phyloP scores from a whole-genome alignment of 257 asterid species.

The Handroanthus guayacan region DNA sequence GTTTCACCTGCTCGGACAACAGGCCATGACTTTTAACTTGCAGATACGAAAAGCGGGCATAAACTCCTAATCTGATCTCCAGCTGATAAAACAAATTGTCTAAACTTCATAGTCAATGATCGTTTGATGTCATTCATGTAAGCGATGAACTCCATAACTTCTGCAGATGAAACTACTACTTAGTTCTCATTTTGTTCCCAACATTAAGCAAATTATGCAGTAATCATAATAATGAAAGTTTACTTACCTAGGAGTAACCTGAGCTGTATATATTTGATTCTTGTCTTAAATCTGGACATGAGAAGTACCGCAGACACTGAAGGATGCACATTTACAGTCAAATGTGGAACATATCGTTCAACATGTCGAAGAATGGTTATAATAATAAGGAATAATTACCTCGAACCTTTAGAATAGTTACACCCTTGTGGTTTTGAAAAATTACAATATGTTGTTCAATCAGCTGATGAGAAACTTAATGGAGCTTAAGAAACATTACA shows the following conservation, averaged over 20 bases:
- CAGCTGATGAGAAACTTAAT: too few species aligned
- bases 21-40: not conserved
- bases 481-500: too few species aligned
- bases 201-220: not conserved
- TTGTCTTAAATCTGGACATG: constrained; percentile 51
- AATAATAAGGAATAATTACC: too few species aligned
- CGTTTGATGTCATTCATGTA: constrained; percentile 43
- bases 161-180: constrained; percentile 41
- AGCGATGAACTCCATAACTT: constrained; percentile 48
- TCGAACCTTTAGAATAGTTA: too few species aligned
- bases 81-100: constrained; percentile 39
- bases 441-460: too few species aligned
- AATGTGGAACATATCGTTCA: not conserved
- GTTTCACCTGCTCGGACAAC: constrained; percentile 3
- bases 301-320: constrained; percentile 50
- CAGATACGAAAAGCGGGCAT: constrained; percentile 8
- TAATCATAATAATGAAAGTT: not conserved
- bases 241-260: constrained; percentile 69
- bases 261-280: constrained; percentile 57
- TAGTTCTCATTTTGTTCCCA: constrained; percentile 9
- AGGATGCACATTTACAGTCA: constrained; percentile 28
- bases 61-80: constrained; percentile 37
- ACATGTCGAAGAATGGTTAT: not conserved
- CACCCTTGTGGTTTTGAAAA: too few species aligned
- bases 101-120: constrained; percentile 31